These are phyloP conservation scores for Coemansia nantahalensis DNA, from an alignment of 192 early-diverging fungal genomes.

Conservation along the genomic window DNA sequence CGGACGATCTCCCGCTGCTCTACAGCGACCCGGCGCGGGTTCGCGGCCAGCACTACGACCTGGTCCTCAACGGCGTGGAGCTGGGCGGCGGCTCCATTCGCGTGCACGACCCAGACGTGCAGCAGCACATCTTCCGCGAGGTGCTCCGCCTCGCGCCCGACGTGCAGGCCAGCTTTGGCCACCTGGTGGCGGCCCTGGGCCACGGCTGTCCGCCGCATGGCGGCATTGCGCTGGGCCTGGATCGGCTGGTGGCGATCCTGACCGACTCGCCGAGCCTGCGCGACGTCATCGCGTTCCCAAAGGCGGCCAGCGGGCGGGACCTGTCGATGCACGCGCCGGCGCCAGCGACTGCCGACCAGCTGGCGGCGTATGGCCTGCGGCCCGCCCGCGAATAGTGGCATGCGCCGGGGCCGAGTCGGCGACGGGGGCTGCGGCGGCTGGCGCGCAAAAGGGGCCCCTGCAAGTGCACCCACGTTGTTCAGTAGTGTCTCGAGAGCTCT, in stretches of 20 bases:
- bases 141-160: slow-evolving; percentile 60
- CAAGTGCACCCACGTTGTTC: no score
- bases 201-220: slow-evolving; percentile 89
- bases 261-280: slow-evolving; percentile 70
- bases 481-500: no score
- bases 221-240: slow-evolving; percentile 82
- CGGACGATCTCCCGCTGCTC: slow-evolving; percentile 66
- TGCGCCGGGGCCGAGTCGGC: no score
- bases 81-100: slow-evolving; percentile 91
- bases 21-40: slow-evolving; percentile 59
- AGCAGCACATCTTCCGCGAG: slow-evolving; percentile 70
- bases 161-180: slow-evolving; percentile 67
- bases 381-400: no score
- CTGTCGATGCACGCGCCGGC: slow-evolving; percentile 77
- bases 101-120: slow-evolving; percentile 74
- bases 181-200: slow-evolving; percentile 76
- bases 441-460: no score
- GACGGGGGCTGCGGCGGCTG: no score
- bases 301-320: slow-evolving; percentile 76
- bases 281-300: slow-evolving; percentile 94
- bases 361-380: slow-evolving; percentile 67
- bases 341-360: slow-evolving; percentile 53
- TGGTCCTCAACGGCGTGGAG: slow-evolving; percentile 88
- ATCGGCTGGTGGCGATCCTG: slow-evolving; percentile 74
- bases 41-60: slow-evolving; percentile 83